These are phyloP conservation scores for Aspergillus versicolor DNA, from an alignment of 2,329 filamentous ascomycete genomes.

Conservation along the genomic window DNA sequence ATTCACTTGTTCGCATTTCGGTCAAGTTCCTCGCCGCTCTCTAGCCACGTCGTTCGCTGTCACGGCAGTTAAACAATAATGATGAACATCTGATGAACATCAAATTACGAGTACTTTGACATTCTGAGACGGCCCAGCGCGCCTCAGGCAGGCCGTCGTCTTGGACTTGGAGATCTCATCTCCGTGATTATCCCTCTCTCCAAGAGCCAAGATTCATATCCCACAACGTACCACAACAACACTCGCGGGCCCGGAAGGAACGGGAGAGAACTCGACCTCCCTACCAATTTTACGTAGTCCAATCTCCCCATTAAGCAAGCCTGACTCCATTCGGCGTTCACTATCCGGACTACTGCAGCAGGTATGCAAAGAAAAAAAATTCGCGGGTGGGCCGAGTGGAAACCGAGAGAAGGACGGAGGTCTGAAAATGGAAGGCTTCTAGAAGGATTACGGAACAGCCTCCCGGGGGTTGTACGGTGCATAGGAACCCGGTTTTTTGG, in stretches of 20 bases:
- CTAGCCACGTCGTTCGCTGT: background rate
- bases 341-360: background rate
- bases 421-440: slow-evolving; percentile 7
- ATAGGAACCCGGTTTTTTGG: background rate
- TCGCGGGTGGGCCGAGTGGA: slow-evolving; percentile 7
- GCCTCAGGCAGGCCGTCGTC: too few species aligned
- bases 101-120: background rate
- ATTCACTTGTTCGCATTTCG: background rate
- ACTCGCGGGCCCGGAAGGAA: background rate
- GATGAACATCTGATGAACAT: background rate
- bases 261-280: background rate
- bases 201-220: background rate
- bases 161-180: background rate
- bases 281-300: background rate
- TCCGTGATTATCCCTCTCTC: background rate
- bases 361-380: slow-evolving; percentile 5
- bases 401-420: background rate
- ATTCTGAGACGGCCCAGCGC: background rate
- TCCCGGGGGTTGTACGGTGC: background rate
- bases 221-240: background rate
- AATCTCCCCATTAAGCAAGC: background rate
- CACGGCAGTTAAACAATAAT: background rate
- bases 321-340: background rate
- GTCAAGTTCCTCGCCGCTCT: background rate
- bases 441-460: slow-evolving; percentile 3